Evolutionary conservation across 1,284 basidiomycete species (phyloP), one percentile per base, ranked within the genome.

Genomic region (Cryptococcus depauperatus): DNA sequence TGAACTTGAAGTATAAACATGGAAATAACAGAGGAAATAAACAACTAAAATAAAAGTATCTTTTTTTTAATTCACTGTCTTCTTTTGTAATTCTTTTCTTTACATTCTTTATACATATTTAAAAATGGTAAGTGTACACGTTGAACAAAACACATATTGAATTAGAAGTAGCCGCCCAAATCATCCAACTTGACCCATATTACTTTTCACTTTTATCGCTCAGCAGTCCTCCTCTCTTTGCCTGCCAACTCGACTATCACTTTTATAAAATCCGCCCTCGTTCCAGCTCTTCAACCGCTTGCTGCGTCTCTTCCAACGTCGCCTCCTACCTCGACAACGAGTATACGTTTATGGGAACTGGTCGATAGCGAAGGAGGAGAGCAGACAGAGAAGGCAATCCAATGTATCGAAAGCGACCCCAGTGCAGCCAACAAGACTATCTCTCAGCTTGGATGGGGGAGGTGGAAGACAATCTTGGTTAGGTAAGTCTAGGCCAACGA

Each of bases 381-480:
- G 40, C 55, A 35, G 40, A 47, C 46, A 26, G 35, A 37, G 10
- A 45, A 35, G 19, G 28, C 18, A 37, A 22, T 21, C 14, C 14
- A 22, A 37, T 30, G 29, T 30, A 4, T 30, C 3, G 29, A 30
- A 16, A 30, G 16, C 16, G 29, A 30, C 5, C 29, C 29, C 16
- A 14, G 18, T 14, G 21, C 11, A 6, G 35, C 8, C 47, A 48
- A 11, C 43, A 45, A n/a, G 50, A 49, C 3, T 41, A 29, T 13
- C 34, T 66, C 10, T 34, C 32, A 35, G 28, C 22, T 2, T 45
- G 61, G 56, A 1, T 67, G 64, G 66, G 38, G 35, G 9, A 54
- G 59, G 44, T 69, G 62, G 64, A 64, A 66, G 54, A 56, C 41
- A 35, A 32, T 66, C 11, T 66, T 53, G 48, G 49, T 69, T 7